These are phyloP conservation scores for Jamesozyma piceae DNA, from an alignment of 805 yeast species.

Conservation along the genomic window DNA sequence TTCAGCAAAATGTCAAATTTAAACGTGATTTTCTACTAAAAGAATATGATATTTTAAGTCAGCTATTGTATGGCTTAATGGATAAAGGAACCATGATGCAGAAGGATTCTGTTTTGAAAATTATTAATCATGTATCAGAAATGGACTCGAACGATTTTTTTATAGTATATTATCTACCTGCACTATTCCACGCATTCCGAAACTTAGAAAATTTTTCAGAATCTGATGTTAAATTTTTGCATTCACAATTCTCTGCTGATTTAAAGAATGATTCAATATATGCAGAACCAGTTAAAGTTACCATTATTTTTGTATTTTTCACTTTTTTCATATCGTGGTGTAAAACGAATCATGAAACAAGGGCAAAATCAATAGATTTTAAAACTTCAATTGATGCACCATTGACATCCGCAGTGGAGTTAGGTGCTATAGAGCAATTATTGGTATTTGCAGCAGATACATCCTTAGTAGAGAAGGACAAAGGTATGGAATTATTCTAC, in stretches of 20 bases:
- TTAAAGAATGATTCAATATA: constrained; percentile 36
- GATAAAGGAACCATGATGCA: constrained; percentile 30
- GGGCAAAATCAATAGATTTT: constrained; percentile 44
- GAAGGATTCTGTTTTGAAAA: constrained; percentile 28
- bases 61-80: constrained; percentile 47
- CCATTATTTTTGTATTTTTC: constrained; percentile 43
- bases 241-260: constrained; percentile 31
- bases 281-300: constrained; percentile 39
- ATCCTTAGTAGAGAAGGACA: constrained; percentile 27
- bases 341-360: constrained; percentile 35
- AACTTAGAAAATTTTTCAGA: constrained; percentile 31
- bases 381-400: constrained; percentile 48
- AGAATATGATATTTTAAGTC: constrained; percentile 66
- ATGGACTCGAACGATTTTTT: constrained; percentile 56
- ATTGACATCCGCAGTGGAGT: constrained; percentile 46
- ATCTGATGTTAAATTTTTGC: constrained; percentile 32
- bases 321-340: constrained; percentile 62
- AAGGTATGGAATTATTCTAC: constrained; percentile 43
- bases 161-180: constrained; percentile 56
- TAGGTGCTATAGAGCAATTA: constrained; percentile 65
- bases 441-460: constrained; percentile 55
- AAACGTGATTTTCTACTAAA: constrained; percentile 53
- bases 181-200: constrained; percentile 39
- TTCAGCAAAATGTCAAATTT: constrained; percentile 42
- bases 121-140: constrained; percentile 39